Evolutionary conservation across 805 yeast genomes (phyloP), one percentile per base, ranked within the genome.

Genomic region (Spathaspora girioi): DNA sequence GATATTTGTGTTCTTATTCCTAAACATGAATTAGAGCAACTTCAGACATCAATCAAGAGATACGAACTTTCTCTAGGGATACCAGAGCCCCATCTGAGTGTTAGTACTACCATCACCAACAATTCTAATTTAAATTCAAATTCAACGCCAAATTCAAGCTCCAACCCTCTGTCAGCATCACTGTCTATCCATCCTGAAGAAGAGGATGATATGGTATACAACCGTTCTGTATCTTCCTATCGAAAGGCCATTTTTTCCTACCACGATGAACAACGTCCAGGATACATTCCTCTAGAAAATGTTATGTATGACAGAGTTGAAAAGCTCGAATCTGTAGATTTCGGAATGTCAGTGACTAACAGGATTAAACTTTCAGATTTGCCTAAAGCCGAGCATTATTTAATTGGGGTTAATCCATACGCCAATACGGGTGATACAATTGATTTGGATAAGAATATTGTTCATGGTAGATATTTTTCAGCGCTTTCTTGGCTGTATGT

Each of bases 401-500:
- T 41, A 32, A 31, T 50, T 19, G 67, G 73, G 29, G 56, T 60
- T 9, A 68, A 68, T 44, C 68, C 68, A 2, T 64, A 58, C 48
- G 51, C 49, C 26, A 54, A 56, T 46, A 59, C 59, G 15, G 51
- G 59, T 6, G 76, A 71, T 47, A 54, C 57, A 1, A 69, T 73
- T 50, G 66, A 67, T 46, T 69, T 74, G 53, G 64, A 64, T 29
- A 44, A 43, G 20, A 62, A 38, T 60, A 64, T n/a, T 71, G 68
- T 50, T 38, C 59, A 73, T 1, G 52, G 68, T 2, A 65, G 64
- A 49, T 60, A 63, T 41, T 67, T 61, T 50, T 76, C 75, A 5
- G 76, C 77, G 1, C 65, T 71, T 41, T 61, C 73, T 3, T 71
- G 75, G 73, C 56, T 66, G 1, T 64, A 73, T 11, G 50, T 70